A percentile compares a stretch with the other conserved stretches of the same genome.
Conservation (phyloP, 1,284 basidiomycete species). For the Rhodotorula sp. region DNA sequence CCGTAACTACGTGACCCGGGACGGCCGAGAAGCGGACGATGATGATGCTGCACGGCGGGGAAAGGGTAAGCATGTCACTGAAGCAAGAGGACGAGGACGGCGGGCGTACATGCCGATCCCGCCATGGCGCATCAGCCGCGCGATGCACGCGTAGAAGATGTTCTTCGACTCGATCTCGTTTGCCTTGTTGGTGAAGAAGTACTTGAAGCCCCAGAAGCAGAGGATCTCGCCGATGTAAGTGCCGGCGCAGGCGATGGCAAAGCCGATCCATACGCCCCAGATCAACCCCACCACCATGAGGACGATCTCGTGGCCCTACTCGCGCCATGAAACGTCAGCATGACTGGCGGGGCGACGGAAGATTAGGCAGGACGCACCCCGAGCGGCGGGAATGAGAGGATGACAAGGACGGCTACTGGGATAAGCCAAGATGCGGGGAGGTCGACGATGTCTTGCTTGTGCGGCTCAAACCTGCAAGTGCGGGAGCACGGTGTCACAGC, state of each 20-base stretch:
- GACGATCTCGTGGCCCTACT: constrained; percentile 34
- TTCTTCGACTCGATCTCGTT: constrained; percentile 47
- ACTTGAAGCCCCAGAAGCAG: constrained; percentile 51
- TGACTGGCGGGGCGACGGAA: too few relatives aligned
- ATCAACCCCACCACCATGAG: constrained; percentile 46
- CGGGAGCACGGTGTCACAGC: too few relatives aligned
- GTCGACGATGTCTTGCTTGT: constrained; percentile 29
- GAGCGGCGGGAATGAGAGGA: constrained; percentile 54
- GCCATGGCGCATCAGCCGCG: constrained; percentile 49
- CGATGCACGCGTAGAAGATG: constrained; percentile 52
- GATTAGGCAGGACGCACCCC: too few relatives aligned
- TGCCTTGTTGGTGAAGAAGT: constrained; percentile 48
- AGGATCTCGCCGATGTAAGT: constrained; percentile 50
- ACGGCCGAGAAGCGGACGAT: constrained; percentile 48
- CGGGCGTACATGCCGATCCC: constrained; percentile 48
- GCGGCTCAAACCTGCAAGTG: constrained; percentile 23
- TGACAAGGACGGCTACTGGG: constrained; percentile 50
- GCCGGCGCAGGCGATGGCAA: constrained; percentile 49
- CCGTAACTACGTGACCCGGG: constrained; percentile 48
- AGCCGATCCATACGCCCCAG: constrained; percentile 52
- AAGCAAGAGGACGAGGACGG: constrained; percentile 38
- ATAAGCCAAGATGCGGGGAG: constrained; percentile 48
- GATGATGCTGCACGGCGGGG: constrained; percentile 16
- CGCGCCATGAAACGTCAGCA: too few relatives aligned
- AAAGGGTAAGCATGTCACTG: constrained; percentile 8